Evolutionary conservation across 2,329 filamentous ascomycete genomes (phyloP).

Genomic region (Tympanopsis confertula): DNA sequence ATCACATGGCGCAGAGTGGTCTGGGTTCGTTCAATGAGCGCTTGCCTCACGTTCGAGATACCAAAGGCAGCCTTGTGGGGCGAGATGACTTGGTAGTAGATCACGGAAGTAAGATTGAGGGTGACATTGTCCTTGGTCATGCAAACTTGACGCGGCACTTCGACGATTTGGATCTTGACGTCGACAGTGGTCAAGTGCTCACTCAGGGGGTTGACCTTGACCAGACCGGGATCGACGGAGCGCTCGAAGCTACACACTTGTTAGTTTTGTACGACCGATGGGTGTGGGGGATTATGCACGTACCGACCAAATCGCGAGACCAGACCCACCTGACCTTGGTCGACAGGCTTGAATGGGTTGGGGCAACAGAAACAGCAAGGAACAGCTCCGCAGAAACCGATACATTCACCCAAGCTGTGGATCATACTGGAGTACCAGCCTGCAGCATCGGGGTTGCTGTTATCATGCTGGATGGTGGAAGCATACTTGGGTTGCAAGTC

Average conservation of each 20-base stretch:
- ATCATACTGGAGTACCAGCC: conserved; percentile 90
- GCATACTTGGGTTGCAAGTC: conserved; percentile 61
- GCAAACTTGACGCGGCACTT: conserved; percentile 91
- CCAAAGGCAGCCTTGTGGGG: conserved; percentile 97
- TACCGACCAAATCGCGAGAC: conserved; percentile 76
- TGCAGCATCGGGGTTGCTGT: conserved; percentile 56
- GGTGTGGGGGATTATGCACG: conserved; percentile 8
- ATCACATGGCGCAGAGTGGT: conserved; percentile 95
- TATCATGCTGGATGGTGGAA: conserved; percentile 46
- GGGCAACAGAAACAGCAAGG: conserved; percentile 87
- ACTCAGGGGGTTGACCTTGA: conserved; percentile 92
- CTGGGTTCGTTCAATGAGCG: conserved; percentile 94
- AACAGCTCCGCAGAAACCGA: conserved; percentile 74
- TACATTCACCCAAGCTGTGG: conserved; percentile 58
- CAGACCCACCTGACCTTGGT: conserved; percentile 86
- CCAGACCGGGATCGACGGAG: conserved; percentile 88
- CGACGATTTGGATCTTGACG: conserved; percentile 96
- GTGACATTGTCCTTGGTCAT: conserved; percentile 99
- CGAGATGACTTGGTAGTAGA: conserved; percentile 95
- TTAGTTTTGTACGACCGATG: conserved; percentile 2
- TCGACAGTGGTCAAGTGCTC: conserved; percentile 86
- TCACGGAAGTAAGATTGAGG: conserved; percentile 84
- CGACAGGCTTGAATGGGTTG: conserved; percentile 88
- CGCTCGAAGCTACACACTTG: conserved; percentile 60
- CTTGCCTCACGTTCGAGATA: conserved; percentile 86